phyloP scores from a whole-genome alignment of 306 rosid species.

The Medicago lupulina region DNA sequence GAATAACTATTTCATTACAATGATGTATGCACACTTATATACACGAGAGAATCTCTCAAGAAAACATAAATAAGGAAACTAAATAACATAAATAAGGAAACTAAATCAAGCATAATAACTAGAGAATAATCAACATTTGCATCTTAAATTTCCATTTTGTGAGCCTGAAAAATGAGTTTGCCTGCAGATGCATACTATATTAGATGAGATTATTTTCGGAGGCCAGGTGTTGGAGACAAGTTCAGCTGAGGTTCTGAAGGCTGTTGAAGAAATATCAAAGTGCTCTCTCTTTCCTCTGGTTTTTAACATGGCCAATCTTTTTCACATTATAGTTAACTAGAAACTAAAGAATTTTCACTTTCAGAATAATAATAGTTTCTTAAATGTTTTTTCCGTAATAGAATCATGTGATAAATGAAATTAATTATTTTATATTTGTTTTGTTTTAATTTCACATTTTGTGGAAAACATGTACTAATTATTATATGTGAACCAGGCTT shows the following conservation, averaged over 20 bases:
- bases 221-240: constrained; percentile 93
- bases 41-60: too few species aligned
- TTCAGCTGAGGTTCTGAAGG: constrained; percentile 86
- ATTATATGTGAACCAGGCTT: constrained; percentile 57
- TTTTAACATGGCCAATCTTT: constrained; percentile 9
- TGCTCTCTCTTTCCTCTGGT: constrained; percentile 45
- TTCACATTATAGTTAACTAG: constrained; percentile 24
- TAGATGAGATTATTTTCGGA: constrained; percentile 90
- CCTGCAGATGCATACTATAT: constrained; percentile 75
- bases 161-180: constrained; percentile 30
- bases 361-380: not conserved
- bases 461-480: not conserved
- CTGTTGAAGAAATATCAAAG: constrained; percentile 88
- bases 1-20: too few species aligned
- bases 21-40: too few species aligned
- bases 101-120: too few species aligned
- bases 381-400: not conserved
- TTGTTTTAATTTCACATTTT: constrained; percentile 7
- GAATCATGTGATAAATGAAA: not conserved
- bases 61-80: too few species aligned
- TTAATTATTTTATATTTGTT: not conserved
- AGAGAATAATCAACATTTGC: not conserved
- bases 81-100: too few species aligned
- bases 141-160: constrained; percentile 26
- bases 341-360: not conserved